phyloP scores from a whole-genome alignment of 495 filamentous ascomycete species.

The Talaromyces borbonicus region DNA sequence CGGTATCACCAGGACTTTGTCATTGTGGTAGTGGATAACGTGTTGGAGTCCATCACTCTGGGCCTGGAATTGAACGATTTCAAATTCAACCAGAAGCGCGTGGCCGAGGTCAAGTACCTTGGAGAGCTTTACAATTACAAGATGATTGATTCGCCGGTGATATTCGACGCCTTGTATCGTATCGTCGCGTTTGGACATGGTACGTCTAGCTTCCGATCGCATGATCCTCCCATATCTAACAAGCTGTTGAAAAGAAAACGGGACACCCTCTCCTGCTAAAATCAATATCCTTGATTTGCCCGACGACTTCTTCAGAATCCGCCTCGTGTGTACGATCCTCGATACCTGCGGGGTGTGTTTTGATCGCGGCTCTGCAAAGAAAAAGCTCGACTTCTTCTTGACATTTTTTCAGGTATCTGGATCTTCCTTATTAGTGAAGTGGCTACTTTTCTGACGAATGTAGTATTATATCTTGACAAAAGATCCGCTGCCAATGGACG shows the following conservation, averaged over 20 bases:
- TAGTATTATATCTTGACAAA: conserved; percentile 95
- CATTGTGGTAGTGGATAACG: conserved; percentile 76
- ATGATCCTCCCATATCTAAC: background rate
- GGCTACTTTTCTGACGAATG: conserved; percentile 14
- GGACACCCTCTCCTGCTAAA: conserved; percentile 68
- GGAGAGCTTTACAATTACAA: conserved; percentile 97
- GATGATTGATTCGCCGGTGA: conserved; percentile 89
- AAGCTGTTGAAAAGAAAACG: conserved; percentile 41
- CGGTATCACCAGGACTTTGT: conserved; percentile 88
- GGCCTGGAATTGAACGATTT: conserved; percentile 95
- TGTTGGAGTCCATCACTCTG: conserved; percentile 78
- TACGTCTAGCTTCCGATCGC: conserved; percentile 22
- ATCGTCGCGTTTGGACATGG: conserved; percentile 86
- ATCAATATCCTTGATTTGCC: conserved; percentile 70
- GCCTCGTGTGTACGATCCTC: conserved; percentile 76
- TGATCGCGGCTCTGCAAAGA: conserved; percentile 83
- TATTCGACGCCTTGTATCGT: conserved; percentile 92
- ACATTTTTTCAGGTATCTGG: conserved; percentile 71
- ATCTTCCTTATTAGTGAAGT: conserved; percentile 2
- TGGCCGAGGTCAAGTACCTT: conserved; percentile 93
- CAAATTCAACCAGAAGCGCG: conserved; percentile 91
- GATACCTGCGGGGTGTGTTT: conserved; percentile 97
- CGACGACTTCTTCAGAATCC: conserved; percentile 93
- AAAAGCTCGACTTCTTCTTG: conserved; percentile 97
- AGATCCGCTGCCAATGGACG: conserved; percentile 86